Evolutionary conservation across 2,329 filamentous ascomycete species (phyloP).

Genomic region (Metarhizium robertsii): DNA sequence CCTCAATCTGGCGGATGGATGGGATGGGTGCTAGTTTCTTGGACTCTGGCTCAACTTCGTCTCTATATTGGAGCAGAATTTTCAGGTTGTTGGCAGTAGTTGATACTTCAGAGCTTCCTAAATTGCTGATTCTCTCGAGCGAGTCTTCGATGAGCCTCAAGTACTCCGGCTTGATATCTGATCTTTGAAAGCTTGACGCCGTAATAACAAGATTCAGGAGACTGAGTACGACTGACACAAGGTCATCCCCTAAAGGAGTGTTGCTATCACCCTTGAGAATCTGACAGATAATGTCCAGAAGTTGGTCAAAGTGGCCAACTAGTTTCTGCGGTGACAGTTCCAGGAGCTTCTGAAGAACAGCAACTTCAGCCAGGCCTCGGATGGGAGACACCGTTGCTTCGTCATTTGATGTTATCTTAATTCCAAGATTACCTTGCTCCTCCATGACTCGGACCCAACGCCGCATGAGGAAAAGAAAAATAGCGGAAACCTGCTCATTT

Average conservation of each 20-base stretch:
- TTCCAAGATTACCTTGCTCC: constrained; percentile 14
- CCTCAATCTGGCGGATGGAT: constrained; percentile 43
- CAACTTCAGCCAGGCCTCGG: constrained; percentile 44
- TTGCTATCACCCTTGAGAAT: constrained; percentile 42
- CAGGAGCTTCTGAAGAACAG: constrained; percentile 57
- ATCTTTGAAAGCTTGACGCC: constrained; percentile 43
- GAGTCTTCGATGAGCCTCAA: constrained; percentile 38
- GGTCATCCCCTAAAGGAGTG: constrained; percentile 34
- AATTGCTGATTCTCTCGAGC: constrained; percentile 32
- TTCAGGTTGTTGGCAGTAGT: constrained; percentile 47
- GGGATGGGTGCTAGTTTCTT: constrained; percentile 27
- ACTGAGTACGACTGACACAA: constrained; percentile 46
- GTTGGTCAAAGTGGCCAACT: constrained; percentile 52
- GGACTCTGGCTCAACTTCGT: constrained; percentile 38
- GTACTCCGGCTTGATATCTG: constrained; percentile 31
- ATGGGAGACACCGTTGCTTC: constrained; percentile 31
- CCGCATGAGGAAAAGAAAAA: constrained; percentile 52
- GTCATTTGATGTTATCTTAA: constrained; percentile 19
- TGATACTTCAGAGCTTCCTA: constrained; percentile 31
- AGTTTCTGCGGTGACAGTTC: constrained; percentile 53
- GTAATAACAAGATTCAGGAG: constrained; percentile 52
- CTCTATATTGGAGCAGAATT: constrained; percentile 45
- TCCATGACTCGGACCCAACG: constrained; percentile 40
- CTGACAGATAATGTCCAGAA: constrained; percentile 54
- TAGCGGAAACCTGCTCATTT: constrained; percentile 45